Evolutionary conservation across 2,329 filamentous ascomycete species (phyloP).

Genomic region (Teratosphaeria gauchensis): DNA sequence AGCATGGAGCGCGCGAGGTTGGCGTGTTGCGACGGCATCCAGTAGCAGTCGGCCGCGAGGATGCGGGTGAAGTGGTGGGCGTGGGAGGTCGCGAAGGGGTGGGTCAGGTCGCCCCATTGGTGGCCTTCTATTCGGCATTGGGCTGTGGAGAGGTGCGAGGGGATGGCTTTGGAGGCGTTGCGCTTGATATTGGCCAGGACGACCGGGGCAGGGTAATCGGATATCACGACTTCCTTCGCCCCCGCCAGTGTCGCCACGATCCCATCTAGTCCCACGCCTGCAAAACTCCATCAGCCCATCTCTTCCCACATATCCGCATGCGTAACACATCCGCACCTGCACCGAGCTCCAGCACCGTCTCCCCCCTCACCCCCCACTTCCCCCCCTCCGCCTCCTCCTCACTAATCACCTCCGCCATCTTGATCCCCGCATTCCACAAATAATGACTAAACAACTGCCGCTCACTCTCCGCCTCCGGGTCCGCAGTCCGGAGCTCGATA

Average conservation of each 20-base stretch:
- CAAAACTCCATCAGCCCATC: constrained; percentile 3
- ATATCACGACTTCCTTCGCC: constrained; percentile 45
- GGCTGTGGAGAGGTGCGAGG: constrained; percentile 21
- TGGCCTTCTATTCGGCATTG: constrained; percentile 48
- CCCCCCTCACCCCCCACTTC: constrained; percentile 41
- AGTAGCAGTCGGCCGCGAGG: constrained; percentile 63
- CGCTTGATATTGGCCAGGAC: constrained; percentile 49
- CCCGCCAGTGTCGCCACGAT: constrained; percentile 38
- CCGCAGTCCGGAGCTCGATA: constrained; percentile 33
- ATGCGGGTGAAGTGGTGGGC: constrained; percentile 48
- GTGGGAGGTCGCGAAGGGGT: constrained; percentile 29
- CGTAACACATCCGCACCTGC: constrained; percentile 46
- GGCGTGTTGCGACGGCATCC: constrained; percentile 65
- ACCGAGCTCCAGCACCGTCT: constrained; percentile 54
- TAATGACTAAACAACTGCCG: constrained; percentile 60
- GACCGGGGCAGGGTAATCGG: constrained; percentile 56
- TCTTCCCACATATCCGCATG: constrained; percentile 33
- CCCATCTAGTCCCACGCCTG: constrained; percentile 38
- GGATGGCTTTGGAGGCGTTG: constrained; percentile 49
- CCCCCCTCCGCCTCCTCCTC: constrained; percentile 16
- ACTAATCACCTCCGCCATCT: constrained; percentile 36
- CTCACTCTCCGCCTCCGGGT: constrained; percentile 44
- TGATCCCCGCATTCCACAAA: constrained; percentile 56
- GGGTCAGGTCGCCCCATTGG: constrained; percentile 50
- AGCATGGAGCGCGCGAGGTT: constrained; percentile 54